Conservation (phyloP, 1,284 basidiomycete genomes). For the Bjerkandera adusta region DNA sequence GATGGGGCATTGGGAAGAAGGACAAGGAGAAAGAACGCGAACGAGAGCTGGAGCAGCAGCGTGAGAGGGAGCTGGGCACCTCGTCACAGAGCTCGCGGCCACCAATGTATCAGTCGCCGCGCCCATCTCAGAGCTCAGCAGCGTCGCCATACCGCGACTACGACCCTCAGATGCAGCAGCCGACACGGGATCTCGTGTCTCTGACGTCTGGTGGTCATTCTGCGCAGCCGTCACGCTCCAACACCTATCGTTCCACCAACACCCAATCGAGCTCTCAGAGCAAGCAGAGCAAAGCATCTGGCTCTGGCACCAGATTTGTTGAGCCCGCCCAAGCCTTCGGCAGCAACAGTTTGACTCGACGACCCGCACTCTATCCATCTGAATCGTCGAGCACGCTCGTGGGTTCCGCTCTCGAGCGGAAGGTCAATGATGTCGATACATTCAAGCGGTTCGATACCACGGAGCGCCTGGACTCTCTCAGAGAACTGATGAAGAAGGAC, state of each 20-base stretch:
- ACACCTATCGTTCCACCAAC: slow-evolving; percentile 27
- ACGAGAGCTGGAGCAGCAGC: slow-evolving; percentile 39
- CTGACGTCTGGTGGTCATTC: no score
- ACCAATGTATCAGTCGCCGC: slow-evolving; percentile 37
- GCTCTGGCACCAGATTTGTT: slow-evolving; percentile 6
- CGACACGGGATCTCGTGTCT: neutral
- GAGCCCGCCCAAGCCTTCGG: neutral
- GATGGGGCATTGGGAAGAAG: slow-evolving; percentile 64
- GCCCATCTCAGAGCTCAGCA: slow-evolving; percentile 29
- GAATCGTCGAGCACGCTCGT: slow-evolving; percentile 72
- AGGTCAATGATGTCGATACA: slow-evolving; percentile 60
- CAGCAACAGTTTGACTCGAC: slow-evolving; percentile 21
- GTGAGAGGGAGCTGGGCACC: slow-evolving; percentile 26
- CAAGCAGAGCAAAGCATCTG: slow-evolving; percentile 9
- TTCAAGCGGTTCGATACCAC: slow-evolving; percentile 55
- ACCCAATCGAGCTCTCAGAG: slow-evolving; percentile 17
- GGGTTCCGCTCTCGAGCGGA: slow-evolving; percentile 66
- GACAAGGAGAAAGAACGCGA: slow-evolving; percentile 43
- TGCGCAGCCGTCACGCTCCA: slow-evolving; percentile 23
- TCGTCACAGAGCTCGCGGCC: slow-evolving; percentile 32
- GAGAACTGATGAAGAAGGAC: slow-evolving; percentile 71
- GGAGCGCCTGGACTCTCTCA: slow-evolving; percentile 62
- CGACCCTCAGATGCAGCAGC: slow-evolving; percentile 3
- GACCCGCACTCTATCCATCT: slow-evolving; percentile 47
- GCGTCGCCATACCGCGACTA: no score